Evolutionary conservation across 1,284 basidiomycete species (phyloP).

Genomic region (Pyrrhoderma noxium): DNA sequence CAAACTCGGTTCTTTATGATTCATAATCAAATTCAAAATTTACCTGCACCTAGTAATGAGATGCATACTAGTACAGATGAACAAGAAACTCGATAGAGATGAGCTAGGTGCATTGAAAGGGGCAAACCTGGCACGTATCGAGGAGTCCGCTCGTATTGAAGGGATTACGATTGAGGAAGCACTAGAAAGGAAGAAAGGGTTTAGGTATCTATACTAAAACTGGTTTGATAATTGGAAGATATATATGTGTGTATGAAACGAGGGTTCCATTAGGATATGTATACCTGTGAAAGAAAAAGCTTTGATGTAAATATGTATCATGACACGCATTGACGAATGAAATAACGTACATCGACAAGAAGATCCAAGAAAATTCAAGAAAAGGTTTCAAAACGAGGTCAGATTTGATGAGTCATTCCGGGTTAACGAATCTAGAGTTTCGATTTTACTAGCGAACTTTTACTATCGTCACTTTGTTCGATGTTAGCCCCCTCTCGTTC

Average conservation of each 20-base stretch:
- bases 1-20: constrained; percentile 14
- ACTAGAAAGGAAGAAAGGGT: constrained; percentile 31
- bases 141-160: constrained; percentile 32
- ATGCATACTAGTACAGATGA: constrained; percentile 29
- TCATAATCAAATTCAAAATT: neutral
- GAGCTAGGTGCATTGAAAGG: constrained; percentile 28
- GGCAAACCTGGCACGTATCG: constrained; percentile 29
- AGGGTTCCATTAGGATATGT: no score
- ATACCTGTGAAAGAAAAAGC: no score
- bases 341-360: no score
- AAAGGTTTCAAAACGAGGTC: no score
- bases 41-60: constrained; percentile 32
- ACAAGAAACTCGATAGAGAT: constrained; percentile 30
- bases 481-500: constrained; percentile 36
- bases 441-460: neutral
- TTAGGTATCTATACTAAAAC: constrained; percentile 35
- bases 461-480: neutral
- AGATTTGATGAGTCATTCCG: no score
- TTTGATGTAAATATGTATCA: no score
- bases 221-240: no score
- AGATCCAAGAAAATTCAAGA: no score
- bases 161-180: constrained; percentile 33
- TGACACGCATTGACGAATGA: no score
- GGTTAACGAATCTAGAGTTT: neutral
- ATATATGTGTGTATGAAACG: neutral